phyloP scores from a whole-genome alignment of 106 monocot species.

The Phalaenopsis aphrodite region DNA sequence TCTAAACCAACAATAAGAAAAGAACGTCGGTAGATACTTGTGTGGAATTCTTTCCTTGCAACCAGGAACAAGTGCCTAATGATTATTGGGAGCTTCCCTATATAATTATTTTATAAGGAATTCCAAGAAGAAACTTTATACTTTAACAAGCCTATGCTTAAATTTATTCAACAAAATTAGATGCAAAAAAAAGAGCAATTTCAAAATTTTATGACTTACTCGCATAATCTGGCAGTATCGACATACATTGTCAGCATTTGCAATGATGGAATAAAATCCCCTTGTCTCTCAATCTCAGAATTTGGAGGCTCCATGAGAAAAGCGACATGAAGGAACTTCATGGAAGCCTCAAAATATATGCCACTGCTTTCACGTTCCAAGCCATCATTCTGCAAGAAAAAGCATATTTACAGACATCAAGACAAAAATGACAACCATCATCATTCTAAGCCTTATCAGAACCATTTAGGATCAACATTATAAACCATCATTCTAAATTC shows the following conservation, averaged over 20 bases:
- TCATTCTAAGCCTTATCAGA: not conserved
- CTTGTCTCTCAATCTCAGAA: conserved; percentile 47
- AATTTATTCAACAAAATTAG: not conserved
- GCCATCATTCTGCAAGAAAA: conserved; percentile 55
- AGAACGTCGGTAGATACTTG: too few species aligned
- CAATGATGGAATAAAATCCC: conserved; percentile 36
- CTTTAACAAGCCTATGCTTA: not conserved
- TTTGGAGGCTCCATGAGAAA: conserved; percentile 55
- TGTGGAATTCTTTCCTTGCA: too few species aligned
- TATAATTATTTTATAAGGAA: too few species aligned
- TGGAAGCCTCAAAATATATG: conserved; percentile 76
- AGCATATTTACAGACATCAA: not conserved
- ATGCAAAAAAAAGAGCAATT: not conserved
- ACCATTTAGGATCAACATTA: not conserved
- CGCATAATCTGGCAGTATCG: conserved; percentile 79
- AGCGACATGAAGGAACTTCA: conserved; percentile 77
- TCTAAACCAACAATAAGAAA: too few species aligned
- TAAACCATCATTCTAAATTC: not conserved
- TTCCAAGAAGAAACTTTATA: not conserved
- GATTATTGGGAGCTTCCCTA: too few species aligned
- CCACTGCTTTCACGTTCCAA: conserved; percentile 59
- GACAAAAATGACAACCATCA: not conserved
- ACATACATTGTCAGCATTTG: conserved; percentile 47
- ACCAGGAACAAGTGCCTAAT: too few species aligned
- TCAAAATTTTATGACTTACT: conserved; percentile 39